A percentile compares a stretch with the other conserved stretches of the same genome.
Conservation (phyloP, 2,329 filamentous ascomycete genomes). For the Xylariaceae sp. region DNA sequence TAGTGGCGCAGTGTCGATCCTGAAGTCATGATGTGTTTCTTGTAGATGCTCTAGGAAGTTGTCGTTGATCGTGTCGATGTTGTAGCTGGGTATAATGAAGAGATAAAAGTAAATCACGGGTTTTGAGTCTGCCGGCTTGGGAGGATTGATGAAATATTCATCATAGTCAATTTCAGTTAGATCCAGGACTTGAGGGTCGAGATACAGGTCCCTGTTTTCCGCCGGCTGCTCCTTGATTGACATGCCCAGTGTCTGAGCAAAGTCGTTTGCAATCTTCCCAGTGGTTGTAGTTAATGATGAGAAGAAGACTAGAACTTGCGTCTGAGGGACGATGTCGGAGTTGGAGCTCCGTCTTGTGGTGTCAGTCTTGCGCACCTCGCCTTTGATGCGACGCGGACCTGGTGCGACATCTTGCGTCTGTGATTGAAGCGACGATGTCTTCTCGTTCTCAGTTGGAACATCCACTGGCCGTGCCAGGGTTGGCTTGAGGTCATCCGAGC, state of each 20-base stretch:
- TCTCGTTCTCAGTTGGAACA: constrained; percentile 12
- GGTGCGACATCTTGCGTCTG: constrained; percentile 29
- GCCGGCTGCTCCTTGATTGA: constrained; percentile 47
- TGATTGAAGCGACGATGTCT: constrained; percentile 7
- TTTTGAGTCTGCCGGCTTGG: constrained; percentile 50
- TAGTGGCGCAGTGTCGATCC: constrained; percentile 85
- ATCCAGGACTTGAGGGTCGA: constrained; percentile 65
- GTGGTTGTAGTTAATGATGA: constrained; percentile 84
- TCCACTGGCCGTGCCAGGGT: constrained; percentile 5
- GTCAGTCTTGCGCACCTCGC: constrained; percentile 35
- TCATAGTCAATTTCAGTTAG: constrained; percentile 87
- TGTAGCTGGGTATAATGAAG: constrained; percentile 83
- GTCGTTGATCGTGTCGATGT: constrained; percentile 88
- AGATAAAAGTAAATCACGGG: constrained; percentile 70
- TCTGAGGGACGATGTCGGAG: constrained; percentile 37
- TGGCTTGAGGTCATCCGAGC: constrained; percentile 8
- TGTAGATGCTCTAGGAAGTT: constrained; percentile 81
- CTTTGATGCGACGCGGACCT: constrained; percentile 49
- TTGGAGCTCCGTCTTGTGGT: constrained; percentile 29
- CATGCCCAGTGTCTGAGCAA: constrained; percentile 52
- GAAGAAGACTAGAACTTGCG: constrained; percentile 81
- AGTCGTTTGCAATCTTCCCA: constrained; percentile 64
- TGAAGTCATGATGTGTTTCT: constrained; percentile 95
- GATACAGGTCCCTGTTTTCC: constrained; percentile 37
- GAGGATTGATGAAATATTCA: constrained; percentile 80